Conservation (phyloP, 108 stramenopile genomes). For the Seminavis robusta region DNA sequence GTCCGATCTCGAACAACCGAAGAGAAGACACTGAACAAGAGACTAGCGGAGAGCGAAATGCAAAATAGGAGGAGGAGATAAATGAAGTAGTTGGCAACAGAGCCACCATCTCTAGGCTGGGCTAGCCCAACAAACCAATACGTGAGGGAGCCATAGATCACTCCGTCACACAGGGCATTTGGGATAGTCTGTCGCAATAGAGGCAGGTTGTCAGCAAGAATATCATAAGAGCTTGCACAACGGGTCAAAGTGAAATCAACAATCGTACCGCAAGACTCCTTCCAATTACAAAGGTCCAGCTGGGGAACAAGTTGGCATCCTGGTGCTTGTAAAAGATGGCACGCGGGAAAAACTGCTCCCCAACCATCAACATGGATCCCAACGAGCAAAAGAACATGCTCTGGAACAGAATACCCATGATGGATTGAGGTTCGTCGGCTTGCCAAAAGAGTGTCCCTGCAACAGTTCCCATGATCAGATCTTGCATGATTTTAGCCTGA, state of each 20-base stretch:
- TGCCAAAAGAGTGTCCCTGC: slow-evolving; percentile 68
- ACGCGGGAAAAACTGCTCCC: slow-evolving; percentile 56
- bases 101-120: slow-evolving; percentile 26
- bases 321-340: slow-evolving; percentile 85
- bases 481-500: slow-evolving; percentile 39
- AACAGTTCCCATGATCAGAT: slow-evolving; percentile 53
- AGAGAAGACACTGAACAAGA: slow-evolving; percentile 52
- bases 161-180: slow-evolving; percentile 39
- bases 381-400: slow-evolving; percentile 59
- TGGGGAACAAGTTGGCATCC: slow-evolving; percentile 82
- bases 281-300: slow-evolving; percentile 55
- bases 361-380: slow-evolving; percentile 68
- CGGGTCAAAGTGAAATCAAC: slow-evolving; percentile 49
- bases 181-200: no score
- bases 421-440: slow-evolving; percentile 27
- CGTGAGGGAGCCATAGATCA: slow-evolving; percentile 46
- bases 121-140: slow-evolving; percentile 63
- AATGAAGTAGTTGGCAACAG: slow-evolving; percentile 46
- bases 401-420: slow-evolving; percentile 53
- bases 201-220: no score
- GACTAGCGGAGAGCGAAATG: slow-evolving; percentile 29
- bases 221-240: no score
- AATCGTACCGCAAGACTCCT: slow-evolving; percentile 41
- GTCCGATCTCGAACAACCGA: slow-evolving; percentile 23
- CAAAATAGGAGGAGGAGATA: slow-evolving; percentile 43